phyloP scores from a whole-genome alignment of 305 asterid genomes.

The Fraxinus paxiana region DNA sequence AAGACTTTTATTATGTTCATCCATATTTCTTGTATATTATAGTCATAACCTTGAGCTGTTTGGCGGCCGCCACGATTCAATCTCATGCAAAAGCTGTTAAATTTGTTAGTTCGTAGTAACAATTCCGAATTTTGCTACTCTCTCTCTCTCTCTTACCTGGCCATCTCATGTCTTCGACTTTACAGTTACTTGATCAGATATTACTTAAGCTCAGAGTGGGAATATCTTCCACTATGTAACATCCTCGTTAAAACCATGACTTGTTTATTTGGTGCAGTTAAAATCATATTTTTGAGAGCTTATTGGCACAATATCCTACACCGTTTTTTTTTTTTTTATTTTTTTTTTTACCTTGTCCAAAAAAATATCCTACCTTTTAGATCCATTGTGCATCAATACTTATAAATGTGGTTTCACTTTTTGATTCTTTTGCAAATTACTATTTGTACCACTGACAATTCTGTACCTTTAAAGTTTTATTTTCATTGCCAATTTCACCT shows the following conservation, averaged over 20 bases:
- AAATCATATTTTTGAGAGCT: too few species aligned
- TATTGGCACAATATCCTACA: too few species aligned
- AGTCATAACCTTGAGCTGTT: neutral
- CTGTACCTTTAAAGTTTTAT: neutral
- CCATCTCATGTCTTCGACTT: neutral
- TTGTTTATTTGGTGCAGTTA: neutral
- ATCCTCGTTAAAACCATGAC: neutral
- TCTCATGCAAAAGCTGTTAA: neutral
- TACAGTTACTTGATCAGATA: neutral
- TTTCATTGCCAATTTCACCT: neutral
- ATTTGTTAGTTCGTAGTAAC: neutral
- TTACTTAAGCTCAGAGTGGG: neutral
- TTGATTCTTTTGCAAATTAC: too few species aligned
- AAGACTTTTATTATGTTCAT: neutral
- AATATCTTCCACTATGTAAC: neutral
- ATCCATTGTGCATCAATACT: too few species aligned
- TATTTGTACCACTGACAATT: too few species aligned
- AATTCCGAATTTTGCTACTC: neutral
- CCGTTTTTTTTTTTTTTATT: too few species aligned
- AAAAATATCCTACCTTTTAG: too few species aligned
- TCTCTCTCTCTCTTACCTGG: too few species aligned
- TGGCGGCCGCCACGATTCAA: neutral
- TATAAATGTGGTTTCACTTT: too few species aligned
- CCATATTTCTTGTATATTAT: conserved; percentile 15
- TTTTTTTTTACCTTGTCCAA: too few species aligned